These are phyloP conservation scores for Hypoxylon sp. DNA, from an alignment of 2,329 filamentous ascomycete genomes.

Conservation along the genomic window DNA sequence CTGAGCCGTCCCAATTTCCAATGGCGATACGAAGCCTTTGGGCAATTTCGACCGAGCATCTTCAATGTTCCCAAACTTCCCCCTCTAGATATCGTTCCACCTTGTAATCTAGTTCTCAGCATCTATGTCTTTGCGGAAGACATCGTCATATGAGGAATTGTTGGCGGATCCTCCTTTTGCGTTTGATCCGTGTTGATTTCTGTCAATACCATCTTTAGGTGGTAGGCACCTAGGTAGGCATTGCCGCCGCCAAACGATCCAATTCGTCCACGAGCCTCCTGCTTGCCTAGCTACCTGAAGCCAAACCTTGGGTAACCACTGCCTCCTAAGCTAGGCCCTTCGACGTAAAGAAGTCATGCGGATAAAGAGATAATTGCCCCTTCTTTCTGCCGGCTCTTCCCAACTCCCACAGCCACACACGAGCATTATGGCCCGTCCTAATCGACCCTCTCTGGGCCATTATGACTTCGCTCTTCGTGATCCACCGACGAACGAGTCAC, in stretches of 20 bases:
- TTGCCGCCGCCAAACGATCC: conserved; percentile 25
- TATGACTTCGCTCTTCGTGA: conserved; percentile 48
- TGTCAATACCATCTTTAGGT: conserved; percentile 19
- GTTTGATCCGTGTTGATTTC: conserved; percentile 20
- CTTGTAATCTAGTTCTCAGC: conserved; percentile 2
- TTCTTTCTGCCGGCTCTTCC: conserved; percentile 25
- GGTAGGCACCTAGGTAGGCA: too few relatives aligned
- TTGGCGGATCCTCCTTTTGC: conserved; percentile 23
- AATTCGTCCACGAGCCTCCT: conserved; percentile 22
- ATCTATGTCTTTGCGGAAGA: conserved; percentile 32
- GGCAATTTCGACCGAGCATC: conserved; percentile 31
- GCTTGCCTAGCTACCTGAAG: conserved; percentile 34
- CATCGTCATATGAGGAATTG: conserved; percentile 15
- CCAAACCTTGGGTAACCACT: conserved; percentile 9
- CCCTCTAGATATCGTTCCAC: conserved; percentile 2
- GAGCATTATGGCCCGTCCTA: conserved; percentile 44
- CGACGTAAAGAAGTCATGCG: conserved; percentile 17
- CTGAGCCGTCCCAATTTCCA: conserved; percentile 36
- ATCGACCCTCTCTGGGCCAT: conserved; percentile 47
- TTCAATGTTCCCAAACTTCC: conserved; percentile 16
- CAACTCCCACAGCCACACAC: conserved; percentile 11
- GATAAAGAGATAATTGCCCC: conserved; percentile 31
- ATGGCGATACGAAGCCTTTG: conserved; percentile 23
- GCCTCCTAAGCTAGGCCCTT: conserved; percentile 12
- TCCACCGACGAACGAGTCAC: conserved; percentile 35